Evolutionary conservation across 208 protist genomes (phyloP).

Genomic region (Acanthamoeba quina): DNA sequence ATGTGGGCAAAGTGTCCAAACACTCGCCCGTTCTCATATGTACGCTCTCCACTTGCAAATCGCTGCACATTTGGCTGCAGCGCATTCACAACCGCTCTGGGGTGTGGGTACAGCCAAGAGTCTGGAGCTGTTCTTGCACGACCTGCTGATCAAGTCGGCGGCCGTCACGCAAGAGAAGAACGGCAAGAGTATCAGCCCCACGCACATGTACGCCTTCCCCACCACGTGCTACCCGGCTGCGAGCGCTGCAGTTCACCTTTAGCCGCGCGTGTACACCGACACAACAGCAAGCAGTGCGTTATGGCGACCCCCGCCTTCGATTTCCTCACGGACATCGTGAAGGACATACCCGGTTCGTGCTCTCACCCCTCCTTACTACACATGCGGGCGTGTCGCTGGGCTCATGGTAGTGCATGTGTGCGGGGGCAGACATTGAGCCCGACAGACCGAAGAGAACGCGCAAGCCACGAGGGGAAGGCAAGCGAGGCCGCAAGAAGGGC

Average conservation of each 20-base stretch:
- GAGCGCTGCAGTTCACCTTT: not conserved
- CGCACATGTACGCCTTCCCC: conserved; percentile 25
- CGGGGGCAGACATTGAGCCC: conserved; percentile 2
- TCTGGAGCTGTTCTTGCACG: conserved; percentile 51
- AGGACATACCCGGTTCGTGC: conserved; percentile 17
- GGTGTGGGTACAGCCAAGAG: conserved; percentile 25
- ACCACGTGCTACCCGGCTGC: not conserved
- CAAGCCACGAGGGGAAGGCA: conserved; percentile 57
- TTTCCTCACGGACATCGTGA: conserved; percentile 28
- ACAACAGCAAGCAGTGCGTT: conserved; percentile 49
- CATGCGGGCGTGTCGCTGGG: not conserved
- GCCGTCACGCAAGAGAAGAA: conserved; percentile 20
- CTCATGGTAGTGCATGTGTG: not conserved
- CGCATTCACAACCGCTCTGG: not conserved
- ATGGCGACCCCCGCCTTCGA: not conserved
- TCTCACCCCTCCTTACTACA: not conserved
- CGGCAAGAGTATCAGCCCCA: conserved; percentile 35
- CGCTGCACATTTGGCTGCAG: not conserved
- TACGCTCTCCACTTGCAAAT: not conserved
- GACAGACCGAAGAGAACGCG: conserved; percentile 32
- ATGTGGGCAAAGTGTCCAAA: conserved; percentile 67
- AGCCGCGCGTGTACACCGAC: not conserved
- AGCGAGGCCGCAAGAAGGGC: conserved; percentile 12
- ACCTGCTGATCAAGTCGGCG: not conserved
- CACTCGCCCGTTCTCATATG: conserved; percentile 48